Evolutionary conservation across 202 grass and related monocot species (phyloP), one percentile per base, ranked within the genome.

Genomic region (Hordeum pubiflorum): DNA sequence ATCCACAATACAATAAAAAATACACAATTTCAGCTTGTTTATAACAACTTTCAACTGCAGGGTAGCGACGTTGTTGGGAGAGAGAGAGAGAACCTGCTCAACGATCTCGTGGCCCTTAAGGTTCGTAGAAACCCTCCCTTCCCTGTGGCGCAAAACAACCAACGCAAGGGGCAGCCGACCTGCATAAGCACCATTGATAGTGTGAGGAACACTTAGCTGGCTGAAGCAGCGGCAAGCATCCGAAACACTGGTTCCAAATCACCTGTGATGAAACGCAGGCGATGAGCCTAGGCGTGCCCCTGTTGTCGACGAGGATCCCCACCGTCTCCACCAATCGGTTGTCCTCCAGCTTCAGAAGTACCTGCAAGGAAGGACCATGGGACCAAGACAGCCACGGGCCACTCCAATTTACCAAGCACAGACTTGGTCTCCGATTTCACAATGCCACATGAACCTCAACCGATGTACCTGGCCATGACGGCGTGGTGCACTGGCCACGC

Each of bases 241-340:
- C 31, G 1, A 41, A 12, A 62, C 26, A 31, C 5, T 4, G 11
- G 29, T 8, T 43, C 7, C 50, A 41, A 61, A 41, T 48, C 86
- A 93, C 95, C 92, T 98, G 95, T 9, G 95, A 98, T 34, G 95
- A 94, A 65, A 98, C 84, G 32, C 95, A 94, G 54, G 95, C 92
- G 18, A 92, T 94, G 59, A 98, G 91, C 10, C 92, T 91, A 46
- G 91, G 72, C 4, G 88, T 81, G 38, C 84, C 86, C 75, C 89
- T 89, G 58, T 88, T 88, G 39, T 94, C 74, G 5, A 89, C 84
- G 29, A 90, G 95, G 85, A 98, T 98, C 54, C 90, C 95, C 56
- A 98, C 92, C 3, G 88, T 95, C 90, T 98, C 95, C 15, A 98
- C 77, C 86, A 98, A 72, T 69, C 95, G 89, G 63, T 89, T 94